Evolutionary conservation across 352 stramenopile species (phyloP).

Genomic region (Phytophthora europaea): DNA sequence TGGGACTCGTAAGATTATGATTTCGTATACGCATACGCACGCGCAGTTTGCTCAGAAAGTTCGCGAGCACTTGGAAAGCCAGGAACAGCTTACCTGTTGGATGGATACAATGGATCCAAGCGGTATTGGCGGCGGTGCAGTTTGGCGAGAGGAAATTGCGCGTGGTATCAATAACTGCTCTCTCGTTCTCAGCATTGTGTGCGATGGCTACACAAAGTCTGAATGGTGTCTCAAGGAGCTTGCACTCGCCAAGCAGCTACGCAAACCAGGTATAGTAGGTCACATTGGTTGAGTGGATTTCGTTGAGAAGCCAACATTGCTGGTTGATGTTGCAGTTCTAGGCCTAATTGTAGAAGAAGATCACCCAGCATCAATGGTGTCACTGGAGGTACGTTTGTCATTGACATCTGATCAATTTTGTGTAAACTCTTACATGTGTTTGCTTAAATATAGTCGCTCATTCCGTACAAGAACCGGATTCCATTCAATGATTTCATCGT

Average conservation of each 20-base stretch:
- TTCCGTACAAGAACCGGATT: slow-evolving; percentile 56
- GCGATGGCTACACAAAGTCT: slow-evolving; percentile 76
- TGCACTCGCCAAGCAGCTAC: slow-evolving; percentile 75
- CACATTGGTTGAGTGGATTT: slow-evolving; percentile 23
- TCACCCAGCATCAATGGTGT: slow-evolving; percentile 42
- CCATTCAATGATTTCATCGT: slow-evolving; percentile 70
- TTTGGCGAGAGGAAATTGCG: slow-evolving; percentile 87
- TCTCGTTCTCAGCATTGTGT: slow-evolving; percentile 78
- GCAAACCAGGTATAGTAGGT: slow-evolving; percentile 60
- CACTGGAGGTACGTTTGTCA: slow-evolving; percentile 32
- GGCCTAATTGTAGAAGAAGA: slow-evolving; percentile 66
- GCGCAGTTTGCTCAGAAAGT: slow-evolving; percentile 68
- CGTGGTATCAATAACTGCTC: slow-evolving; percentile 81
- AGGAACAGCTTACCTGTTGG: slow-evolving; percentile 75
- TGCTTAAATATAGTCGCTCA: slow-evolving; percentile 36
- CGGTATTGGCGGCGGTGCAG: slow-evolving; percentile 75
- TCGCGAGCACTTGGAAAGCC: slow-evolving; percentile 69
- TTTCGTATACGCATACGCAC: slow-evolving; percentile 84
- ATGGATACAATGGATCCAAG: slow-evolving; percentile 89
- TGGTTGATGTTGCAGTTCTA: slow-evolving; percentile 42
- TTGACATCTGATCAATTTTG: neutral
- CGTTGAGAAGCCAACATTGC: slow-evolving; percentile 11
- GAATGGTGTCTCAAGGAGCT: slow-evolving; percentile 89
- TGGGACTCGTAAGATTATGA: slow-evolving; percentile 82
- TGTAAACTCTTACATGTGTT: neutral